Evolutionary conservation across 306 rosid genomes (phyloP), one percentile per base, ranked within the genome.

Genomic region (Vigna trinervia): DNA sequence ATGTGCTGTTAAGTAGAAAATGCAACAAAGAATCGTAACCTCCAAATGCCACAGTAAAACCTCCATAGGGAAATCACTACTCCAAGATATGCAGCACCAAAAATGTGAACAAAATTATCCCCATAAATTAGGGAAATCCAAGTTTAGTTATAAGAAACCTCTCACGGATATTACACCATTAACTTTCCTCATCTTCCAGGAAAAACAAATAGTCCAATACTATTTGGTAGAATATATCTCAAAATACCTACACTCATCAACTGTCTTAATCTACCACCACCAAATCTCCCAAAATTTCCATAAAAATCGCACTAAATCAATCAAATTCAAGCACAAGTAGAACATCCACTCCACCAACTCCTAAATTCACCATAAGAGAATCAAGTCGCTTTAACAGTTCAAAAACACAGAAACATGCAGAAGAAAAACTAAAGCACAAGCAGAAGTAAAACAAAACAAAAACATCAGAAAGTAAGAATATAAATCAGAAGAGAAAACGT

Each of bases 271-370:
- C 74, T 43, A 53, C 58, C 3, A 53, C 47, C 3, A 13, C 30
- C 14, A 47, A 11, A n/a, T 11, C 10, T 43, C 75, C 19, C 15
- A n/a, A 64, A 45, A 19, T 2, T 10, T 56, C 69, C 58, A 9
- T 23, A 30, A 51, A 61, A 82, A 14, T 45, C 74, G 14, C 71
- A 57, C 13, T 6, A 39, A 66, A 48, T 4, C 38, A 72, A 63
- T 8, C 38, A 41, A 66, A 26, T 38, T 2, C 65, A 20, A 58
- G 14, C 60, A 73, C 34, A 7, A 9, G n/a, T 32, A n/a, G 6
- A 67, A 22, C 22, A 71, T 50, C 32, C 32, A 59, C 78, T 73
- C 75, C 0, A 60, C 32, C 68, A 74, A 69, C 67, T 43, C 38
- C 71, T 23, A 71, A 75, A 63, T 63, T 43, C 50, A 51, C 61